Evolutionary conservation across 108 stramenopile genomes (phyloP), one percentile per base, ranked within the genome.

Genomic region (Skeletonema grethae): DNA sequence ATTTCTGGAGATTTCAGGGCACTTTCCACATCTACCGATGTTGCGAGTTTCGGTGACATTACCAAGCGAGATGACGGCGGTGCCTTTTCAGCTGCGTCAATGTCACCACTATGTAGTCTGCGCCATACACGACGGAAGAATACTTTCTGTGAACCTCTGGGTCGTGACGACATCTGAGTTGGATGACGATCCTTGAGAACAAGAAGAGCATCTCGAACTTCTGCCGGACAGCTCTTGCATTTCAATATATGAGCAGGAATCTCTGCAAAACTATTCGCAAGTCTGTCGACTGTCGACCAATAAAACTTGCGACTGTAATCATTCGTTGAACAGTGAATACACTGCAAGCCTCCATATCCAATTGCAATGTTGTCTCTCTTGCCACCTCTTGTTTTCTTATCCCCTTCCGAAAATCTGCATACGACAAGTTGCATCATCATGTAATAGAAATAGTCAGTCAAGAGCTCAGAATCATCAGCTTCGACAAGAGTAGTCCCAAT

Each of bases 191-290:
- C 67, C 67, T 95, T 95, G 60, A 95, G 80, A 39, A 80, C 72
- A 28, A 81, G 32, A 55, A 95, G 68, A 36, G 94, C 90, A 67
- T 87, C 83, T 62, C 87, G 90, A 8, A 82, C 83, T 50, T 85
- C 78, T 31, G 71, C 75, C 0, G 94, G 90, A 73, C 89, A 91
- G 15, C 71, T 76, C 32, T 87, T 82, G 65, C 94, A 95, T 70
- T 92, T 91, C 24, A 95, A 65, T 24, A 95, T 75, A 65, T 95
- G 94, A 12, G 84, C 85, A 28, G 94, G 92, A 69, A 95, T 95
- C 69, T 95, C 94, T 2, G 94, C 91, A 78, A 95, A 95, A 66
- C 91, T 92, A 64, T 95, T 95, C 1, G 94, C 88, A 41, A 95
- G 67, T 29, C 91, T 82, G 70, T 95, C 92, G 4, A 95, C 94